Percentiles rank a stretch among this genome's conserved stretches.
Evolutionary conservation across 768 basidiomycete genomes (phyloP).

Genomic region (Mycena belliarum): DNA sequence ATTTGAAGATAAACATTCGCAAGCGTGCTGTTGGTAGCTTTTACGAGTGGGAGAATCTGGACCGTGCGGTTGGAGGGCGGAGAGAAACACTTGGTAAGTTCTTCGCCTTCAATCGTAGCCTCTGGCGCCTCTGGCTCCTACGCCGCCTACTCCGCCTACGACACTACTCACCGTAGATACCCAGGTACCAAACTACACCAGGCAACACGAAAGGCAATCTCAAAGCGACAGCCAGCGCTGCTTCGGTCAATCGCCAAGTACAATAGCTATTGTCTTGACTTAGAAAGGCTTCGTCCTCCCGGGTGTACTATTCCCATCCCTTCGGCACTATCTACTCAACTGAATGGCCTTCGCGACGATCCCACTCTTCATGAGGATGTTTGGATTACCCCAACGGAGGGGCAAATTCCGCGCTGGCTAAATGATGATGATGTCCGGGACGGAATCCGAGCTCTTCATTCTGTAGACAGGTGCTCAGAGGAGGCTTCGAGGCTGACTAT

Average conservation of each 20-base stretch:
- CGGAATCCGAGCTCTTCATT: slow-evolving; percentile 21
- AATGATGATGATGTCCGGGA: slow-evolving; percentile 23
- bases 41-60: slow-evolving; percentile 29
- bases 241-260: slow-evolving; percentile 28
- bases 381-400: slow-evolving; percentile 29
- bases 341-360: slow-evolving; percentile 14
- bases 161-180: no score
- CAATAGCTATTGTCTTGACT: slow-evolving; percentile 28
- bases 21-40: slow-evolving; percentile 27
- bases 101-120: no score
- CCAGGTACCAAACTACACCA: no score
- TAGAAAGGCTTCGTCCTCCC: slow-evolving; percentile 18
- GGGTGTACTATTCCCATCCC: slow-evolving; percentile 34
- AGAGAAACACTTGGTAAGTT: slow-evolving; percentile 22
- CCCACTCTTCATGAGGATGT: slow-evolving; percentile 37
- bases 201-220: no score
- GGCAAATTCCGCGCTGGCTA: slow-evolving; percentile 31
- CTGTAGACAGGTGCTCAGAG: slow-evolving; percentile 13
- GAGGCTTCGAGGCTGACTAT: no score
- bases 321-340: background rate
- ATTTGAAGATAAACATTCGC: slow-evolving; percentile 29
- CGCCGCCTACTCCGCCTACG: slow-evolving; percentile 29
- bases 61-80: slow-evolving; percentile 24
- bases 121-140: background rate
- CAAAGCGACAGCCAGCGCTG: no score